Percentiles rank a stretch among this genome's conserved stretches.
phyloP scores from a whole-genome alignment of 345 rosid species.

The Limnanthes douglasii region DNA sequence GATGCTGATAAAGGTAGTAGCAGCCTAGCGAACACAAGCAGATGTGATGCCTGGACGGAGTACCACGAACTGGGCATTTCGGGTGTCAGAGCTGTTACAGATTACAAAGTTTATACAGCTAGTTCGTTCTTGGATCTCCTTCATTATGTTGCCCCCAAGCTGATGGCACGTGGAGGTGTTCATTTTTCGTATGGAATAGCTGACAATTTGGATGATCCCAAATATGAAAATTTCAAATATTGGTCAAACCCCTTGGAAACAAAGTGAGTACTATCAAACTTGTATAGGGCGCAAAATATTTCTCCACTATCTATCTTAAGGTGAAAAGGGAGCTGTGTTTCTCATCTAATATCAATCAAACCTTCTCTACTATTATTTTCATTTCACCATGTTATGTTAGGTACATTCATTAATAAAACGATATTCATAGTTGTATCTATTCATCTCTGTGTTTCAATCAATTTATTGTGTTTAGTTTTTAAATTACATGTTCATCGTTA shows the following conservation, averaged over 20 bases:
- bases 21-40: slow-evolving; percentile 17
- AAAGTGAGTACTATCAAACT: slow-evolving; percentile 40
- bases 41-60: slow-evolving; percentile 47
- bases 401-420: no score
- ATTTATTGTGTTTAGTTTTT: neutral
- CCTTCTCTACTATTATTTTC: no score
- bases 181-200: slow-evolving; percentile 75
- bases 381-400: no score
- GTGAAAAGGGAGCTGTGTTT: no score
- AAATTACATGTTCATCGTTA: neutral
- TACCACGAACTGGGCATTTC: slow-evolving; percentile 41
- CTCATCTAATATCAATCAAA: no score
- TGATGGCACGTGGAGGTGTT: slow-evolving; percentile 47
- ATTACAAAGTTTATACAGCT: slow-evolving; percentile 43
- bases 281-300: no score
- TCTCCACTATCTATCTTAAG: no score
- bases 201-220: slow-evolving; percentile 48
- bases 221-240: slow-evolving; percentile 40
- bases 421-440: no score
- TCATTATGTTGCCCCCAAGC: slow-evolving; percentile 46
- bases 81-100: slow-evolving; percentile 23
- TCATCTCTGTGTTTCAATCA: no score
- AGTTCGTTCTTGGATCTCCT: slow-evolving; percentile 30
- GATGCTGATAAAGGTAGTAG: no score
- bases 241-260: slow-evolving; percentile 79